Conservation (phyloP, 2,329 filamentous ascomycete species). For the Microthyrium microscopicum region DNA sequence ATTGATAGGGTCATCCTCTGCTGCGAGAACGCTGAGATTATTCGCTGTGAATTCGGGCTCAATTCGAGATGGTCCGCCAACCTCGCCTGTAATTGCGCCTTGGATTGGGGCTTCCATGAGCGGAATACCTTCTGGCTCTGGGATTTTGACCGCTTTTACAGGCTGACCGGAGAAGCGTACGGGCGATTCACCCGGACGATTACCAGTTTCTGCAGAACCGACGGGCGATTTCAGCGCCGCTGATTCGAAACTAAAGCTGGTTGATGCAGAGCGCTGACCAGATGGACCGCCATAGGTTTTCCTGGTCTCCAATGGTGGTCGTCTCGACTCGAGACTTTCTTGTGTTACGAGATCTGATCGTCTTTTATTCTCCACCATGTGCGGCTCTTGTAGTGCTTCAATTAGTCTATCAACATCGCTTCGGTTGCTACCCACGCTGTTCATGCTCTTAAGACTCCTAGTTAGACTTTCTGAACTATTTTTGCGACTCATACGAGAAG, state of each 20-base stretch:
- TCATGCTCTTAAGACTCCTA: slow-evolving; percentile 24
- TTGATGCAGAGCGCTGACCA: neutral
- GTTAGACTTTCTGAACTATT: slow-evolving; percentile 13
- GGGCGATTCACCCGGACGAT: too few relatives aligned
- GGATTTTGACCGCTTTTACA: neutral
- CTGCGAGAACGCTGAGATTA: slow-evolving; percentile 53
- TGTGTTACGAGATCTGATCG: too few relatives aligned
- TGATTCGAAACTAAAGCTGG: slow-evolving; percentile 1
- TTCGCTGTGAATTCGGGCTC: slow-evolving; percentile 14
- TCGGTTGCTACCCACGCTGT: slow-evolving; percentile 26
- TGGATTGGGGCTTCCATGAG: slow-evolving; percentile 5
- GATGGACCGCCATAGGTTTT: slow-evolving; percentile 9
- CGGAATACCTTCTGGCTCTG: too few relatives aligned
- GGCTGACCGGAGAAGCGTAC: too few relatives aligned
- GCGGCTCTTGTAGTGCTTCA: slow-evolving; percentile 50
- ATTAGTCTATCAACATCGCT: slow-evolving; percentile 57
- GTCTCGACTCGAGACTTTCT: too few relatives aligned
- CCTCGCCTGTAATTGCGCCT: neutral
- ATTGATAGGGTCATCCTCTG: slow-evolving; percentile 80
- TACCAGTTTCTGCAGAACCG: too few relatives aligned
- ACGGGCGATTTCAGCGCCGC: too few relatives aligned
- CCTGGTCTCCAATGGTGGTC: slow-evolving; percentile 9
- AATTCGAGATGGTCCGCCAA: slow-evolving; percentile 2
- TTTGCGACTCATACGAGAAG: slow-evolving; percentile 14
- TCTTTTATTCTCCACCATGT: slow-evolving; percentile 14